Evolutionary conservation across 441 rosid genomes (phyloP).

Genomic region (Melastoma candidum): DNA sequence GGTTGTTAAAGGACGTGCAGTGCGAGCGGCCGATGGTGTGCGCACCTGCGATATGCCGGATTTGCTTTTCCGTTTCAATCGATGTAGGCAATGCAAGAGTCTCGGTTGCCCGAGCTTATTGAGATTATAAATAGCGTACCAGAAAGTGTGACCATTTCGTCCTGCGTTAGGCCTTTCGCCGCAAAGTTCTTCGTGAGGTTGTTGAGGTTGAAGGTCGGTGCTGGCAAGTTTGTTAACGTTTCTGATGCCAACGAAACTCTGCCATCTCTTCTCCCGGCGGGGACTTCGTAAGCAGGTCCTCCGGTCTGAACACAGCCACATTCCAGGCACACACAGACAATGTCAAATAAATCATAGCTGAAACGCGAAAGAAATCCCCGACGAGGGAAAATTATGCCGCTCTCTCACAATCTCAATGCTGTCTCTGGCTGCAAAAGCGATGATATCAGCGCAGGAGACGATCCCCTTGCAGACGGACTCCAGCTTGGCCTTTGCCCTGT

Average conservation of each 20-base stretch:
- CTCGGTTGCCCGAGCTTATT: background rate
- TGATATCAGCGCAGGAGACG: conserved; percentile 45
- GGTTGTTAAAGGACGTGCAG: conserved; percentile 32
- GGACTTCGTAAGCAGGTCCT: conserved; percentile 36
- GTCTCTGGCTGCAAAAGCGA: conserved; percentile 48
- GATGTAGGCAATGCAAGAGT: background rate
- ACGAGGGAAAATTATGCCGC: no score
- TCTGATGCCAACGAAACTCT: conserved; percentile 28
- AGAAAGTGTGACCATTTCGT: conserved; percentile 44
- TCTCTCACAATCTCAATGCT: conserved; percentile 9
- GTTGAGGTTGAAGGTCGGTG: conserved; percentile 25
- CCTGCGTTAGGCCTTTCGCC: conserved; percentile 33
- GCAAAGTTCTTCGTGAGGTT: conserved; percentile 31
- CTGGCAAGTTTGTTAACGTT: conserved; percentile 21
- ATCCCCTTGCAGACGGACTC: conserved; percentile 28
- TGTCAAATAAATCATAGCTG: no score
- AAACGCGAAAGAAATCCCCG: no score
- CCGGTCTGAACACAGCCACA: conserved; percentile 18
- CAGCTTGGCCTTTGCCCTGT: conserved; percentile 30
- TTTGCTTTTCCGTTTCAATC: no score
- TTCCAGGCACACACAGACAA: no score
- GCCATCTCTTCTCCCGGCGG: conserved; percentile 49
- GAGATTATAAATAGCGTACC: conserved; percentile 12
- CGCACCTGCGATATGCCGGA: conserved; percentile 22
- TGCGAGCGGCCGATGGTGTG: conserved; percentile 47